These are phyloP conservation scores for Talaromyces pinophilus DNA, from an alignment of 2,329 filamentous ascomycete genomes.

Conservation along the genomic window DNA sequence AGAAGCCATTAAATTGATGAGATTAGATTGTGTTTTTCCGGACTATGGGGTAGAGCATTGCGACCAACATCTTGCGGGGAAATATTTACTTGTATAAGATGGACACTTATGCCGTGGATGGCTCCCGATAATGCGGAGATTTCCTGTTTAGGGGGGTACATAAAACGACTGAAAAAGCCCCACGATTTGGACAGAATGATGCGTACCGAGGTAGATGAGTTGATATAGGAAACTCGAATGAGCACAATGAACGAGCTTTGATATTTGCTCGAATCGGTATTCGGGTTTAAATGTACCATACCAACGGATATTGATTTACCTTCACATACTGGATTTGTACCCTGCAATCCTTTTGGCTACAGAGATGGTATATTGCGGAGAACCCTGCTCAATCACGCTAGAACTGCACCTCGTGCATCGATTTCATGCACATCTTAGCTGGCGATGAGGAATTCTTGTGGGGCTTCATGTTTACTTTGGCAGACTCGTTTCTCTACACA, in stretches of 20 bases:
- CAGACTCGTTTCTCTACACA: background rate
- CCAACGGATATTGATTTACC: background rate
- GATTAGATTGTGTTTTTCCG: background rate
- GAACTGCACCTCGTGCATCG: background rate
- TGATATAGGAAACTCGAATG: background rate
- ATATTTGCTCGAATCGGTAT: background rate
- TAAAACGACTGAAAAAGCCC: background rate
- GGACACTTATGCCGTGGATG: background rate
- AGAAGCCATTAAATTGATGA: background rate
- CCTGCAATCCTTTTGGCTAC: background rate
- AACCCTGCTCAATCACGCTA: background rate
- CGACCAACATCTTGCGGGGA: background rate
- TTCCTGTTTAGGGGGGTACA: background rate
- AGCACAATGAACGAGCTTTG: background rate
- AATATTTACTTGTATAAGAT: no score
- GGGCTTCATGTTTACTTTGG: background rate
- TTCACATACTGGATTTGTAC: background rate
- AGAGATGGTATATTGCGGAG: background rate
- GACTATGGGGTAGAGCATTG: background rate
- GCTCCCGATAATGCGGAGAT: background rate
- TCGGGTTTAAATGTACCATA: background rate
- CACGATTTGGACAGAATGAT: background rate
- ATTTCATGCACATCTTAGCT: background rate
- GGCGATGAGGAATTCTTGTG: background rate
- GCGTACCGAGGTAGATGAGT: background rate